phyloP scores from a whole-genome alignment of 2,329 filamentous ascomycete genomes.

The Aspergillus alliaceus region DNA sequence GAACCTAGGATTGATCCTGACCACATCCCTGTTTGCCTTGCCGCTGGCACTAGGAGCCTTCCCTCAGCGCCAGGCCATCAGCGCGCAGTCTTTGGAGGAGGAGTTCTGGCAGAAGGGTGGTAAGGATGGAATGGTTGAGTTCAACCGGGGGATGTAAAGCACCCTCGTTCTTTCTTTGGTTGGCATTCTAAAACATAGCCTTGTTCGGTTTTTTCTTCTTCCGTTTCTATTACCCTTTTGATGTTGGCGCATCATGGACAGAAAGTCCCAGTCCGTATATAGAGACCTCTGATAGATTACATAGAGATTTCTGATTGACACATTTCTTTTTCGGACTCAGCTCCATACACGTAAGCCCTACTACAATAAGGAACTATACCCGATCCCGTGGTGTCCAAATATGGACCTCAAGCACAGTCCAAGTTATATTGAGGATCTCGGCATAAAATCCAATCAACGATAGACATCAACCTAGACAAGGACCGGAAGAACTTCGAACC shows the following conservation, averaged over 20 bases:
- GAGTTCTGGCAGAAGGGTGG: slow-evolving; percentile 85
- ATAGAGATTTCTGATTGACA: neutral
- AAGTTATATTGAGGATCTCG: too few species aligned
- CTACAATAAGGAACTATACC: too few species aligned
- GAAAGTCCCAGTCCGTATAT: neutral
- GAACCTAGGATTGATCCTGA: slow-evolving; percentile 83
- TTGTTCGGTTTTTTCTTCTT: slow-evolving; percentile 4
- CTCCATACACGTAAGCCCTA: too few species aligned
- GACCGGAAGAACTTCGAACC: too few species aligned
- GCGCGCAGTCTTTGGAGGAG: slow-evolving; percentile 72
- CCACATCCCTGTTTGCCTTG: slow-evolving; percentile 82
- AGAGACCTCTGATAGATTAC: neutral
- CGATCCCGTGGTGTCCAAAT: too few species aligned
- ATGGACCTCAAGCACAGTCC: too few species aligned
- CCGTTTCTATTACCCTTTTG: neutral
- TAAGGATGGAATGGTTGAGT: slow-evolving; percentile 80
- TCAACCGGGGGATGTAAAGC: slow-evolving; percentile 84
- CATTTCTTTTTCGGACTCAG: too few species aligned
- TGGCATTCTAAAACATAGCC: neutral
- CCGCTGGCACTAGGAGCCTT: slow-evolving; percentile 89
- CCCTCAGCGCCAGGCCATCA: slow-evolving; percentile 83
- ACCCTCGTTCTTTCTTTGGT: neutral
- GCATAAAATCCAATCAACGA: too few species aligned
- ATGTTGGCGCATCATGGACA: neutral
- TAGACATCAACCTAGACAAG: too few species aligned